These are phyloP conservation scores for Globisporangium alternatum DNA, from an alignment of 352 stramenopile species.

Conservation along the genomic window DNA sequence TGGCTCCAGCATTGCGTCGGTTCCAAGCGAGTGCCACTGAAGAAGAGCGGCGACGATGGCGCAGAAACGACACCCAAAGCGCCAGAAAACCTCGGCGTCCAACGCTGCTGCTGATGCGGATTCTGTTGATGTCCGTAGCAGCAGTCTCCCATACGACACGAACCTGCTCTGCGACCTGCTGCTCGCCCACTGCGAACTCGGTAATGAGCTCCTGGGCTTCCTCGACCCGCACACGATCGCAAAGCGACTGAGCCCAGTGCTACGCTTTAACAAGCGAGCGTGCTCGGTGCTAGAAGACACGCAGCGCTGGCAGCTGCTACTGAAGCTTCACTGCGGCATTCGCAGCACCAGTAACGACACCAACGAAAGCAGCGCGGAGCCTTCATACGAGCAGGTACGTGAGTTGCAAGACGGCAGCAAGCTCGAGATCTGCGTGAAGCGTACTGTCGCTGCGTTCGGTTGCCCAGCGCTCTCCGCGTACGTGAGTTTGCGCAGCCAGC, in stretches of 20 bases:
- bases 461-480: slow-evolving; percentile 31
- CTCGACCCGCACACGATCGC: slow-evolving; percentile 13
- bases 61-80: not conserved
- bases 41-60: not conserved
- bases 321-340: slow-evolving; percentile 10
- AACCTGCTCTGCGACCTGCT: not conserved
- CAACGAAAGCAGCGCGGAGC: not conserved
- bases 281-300: slow-evolving; percentile 6
- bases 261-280: slow-evolving; percentile 1
- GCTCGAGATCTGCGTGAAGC: slow-evolving; percentile 2
- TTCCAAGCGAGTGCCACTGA: not conserved
- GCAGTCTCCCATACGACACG: not conserved
- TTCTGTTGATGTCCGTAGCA: not conserved
- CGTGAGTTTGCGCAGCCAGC: slow-evolving; percentile 37
- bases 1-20: not conserved
- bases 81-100: not conserved
- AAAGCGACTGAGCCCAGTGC: not conserved
- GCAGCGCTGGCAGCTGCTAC: not conserved
- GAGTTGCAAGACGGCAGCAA: not conserved
- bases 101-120: not conserved
- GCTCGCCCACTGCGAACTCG: slow-evolving; percentile 9
- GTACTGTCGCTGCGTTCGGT: not conserved
- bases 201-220: slow-evolving; percentile 14
- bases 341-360: not conserved
- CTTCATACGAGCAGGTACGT: not conserved